A percentile compares a stretch with the other conserved stretches of the same genome.
phyloP scores from a whole-genome alignment of 2,329 filamentous ascomycete species.

The Pestalotiopsis sp. region DNA sequence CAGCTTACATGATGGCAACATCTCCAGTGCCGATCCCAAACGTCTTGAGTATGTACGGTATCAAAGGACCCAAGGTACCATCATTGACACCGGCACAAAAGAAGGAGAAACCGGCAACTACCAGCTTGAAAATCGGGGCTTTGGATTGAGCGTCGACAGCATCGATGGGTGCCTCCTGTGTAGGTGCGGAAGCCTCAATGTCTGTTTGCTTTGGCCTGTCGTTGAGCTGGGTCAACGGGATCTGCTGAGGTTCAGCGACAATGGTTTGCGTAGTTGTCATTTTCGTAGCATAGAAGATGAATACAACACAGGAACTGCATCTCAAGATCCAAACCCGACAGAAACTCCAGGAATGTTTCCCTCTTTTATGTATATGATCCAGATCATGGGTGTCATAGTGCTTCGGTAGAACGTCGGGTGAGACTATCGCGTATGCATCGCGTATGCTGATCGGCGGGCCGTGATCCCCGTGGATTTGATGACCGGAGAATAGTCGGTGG shows the following conservation, averaged over 20 bases:
- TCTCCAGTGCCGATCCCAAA: conserved; percentile 45
- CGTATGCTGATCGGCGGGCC: conserved; percentile 3
- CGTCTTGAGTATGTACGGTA: conserved; percentile 63
- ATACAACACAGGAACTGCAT: neutral
- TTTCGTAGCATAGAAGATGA: neutral
- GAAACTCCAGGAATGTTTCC: neutral
- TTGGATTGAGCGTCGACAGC: conserved; percentile 22
- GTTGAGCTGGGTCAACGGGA: conserved; percentile 1
- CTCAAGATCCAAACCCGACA: neutral
- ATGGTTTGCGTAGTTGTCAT: conserved; percentile 11
- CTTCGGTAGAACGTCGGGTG: conserved; percentile 12
- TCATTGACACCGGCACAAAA: conserved; percentile 69
- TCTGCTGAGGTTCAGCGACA: conserved; percentile 5
- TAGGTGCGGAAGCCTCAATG: conserved; percentile 8
- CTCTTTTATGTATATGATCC: neutral
- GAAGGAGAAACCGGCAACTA: conserved; percentile 62
- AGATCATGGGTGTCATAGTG: neutral
- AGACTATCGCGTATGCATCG: neutral
- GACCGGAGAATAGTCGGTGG: neutral
- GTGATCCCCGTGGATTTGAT: neutral
- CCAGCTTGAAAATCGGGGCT: conserved; percentile 46
- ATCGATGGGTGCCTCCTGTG: conserved; percentile 15
- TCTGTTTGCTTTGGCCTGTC: neutral
- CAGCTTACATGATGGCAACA: conserved; percentile 29
- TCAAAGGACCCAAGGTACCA: conserved; percentile 63